A percentile compares a stretch with the other conserved stretches of the same genome.
phyloP scores from a whole-genome alignment of 495 filamentous ascomycete species.

The Trichocladium uniseriatum region DNA sequence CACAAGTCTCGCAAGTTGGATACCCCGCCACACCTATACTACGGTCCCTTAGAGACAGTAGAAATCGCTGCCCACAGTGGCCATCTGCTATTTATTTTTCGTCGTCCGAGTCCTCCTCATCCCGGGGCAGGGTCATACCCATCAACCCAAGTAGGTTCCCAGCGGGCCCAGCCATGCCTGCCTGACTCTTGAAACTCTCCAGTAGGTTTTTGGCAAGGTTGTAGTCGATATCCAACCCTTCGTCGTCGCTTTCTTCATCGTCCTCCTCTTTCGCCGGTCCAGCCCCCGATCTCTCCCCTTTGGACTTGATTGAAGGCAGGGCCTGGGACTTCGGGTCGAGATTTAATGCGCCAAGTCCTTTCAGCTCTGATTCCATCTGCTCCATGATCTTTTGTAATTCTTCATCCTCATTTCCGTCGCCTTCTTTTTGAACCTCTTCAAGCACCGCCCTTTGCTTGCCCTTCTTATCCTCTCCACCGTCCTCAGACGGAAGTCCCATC shows the following conservation, averaged over 20 bases:
- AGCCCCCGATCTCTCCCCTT: slow-evolving; percentile 8
- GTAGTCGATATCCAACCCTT: slow-evolving; percentile 66
- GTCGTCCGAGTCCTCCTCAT: slow-evolving; percentile 49
- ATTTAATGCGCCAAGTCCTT: slow-evolving; percentile 62
- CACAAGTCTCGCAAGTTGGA: no score
- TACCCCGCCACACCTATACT: no score
- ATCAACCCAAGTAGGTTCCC: slow-evolving; percentile 79
- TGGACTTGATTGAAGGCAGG: slow-evolving; percentile 9
- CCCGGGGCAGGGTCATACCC: slow-evolving; percentile 69
- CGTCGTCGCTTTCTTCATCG: slow-evolving; percentile 34
- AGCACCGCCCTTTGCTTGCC: slow-evolving; percentile 9
- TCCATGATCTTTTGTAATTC: slow-evolving; percentile 64
- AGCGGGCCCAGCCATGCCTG: slow-evolving; percentile 70
- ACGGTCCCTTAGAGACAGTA: no score
- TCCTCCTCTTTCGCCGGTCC: slow-evolving; percentile 9
- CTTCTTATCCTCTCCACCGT: slow-evolving; percentile 14
- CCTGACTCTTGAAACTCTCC: slow-evolving; percentile 87
- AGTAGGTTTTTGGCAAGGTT: slow-evolving; percentile 84
- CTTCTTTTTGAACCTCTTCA: slow-evolving; percentile 14
- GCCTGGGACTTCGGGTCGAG: slow-evolving; percentile 38
- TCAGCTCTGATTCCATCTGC: slow-evolving; percentile 75
- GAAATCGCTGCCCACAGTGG: no score
- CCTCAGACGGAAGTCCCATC: slow-evolving; percentile 63
- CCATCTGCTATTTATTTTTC: background rate
- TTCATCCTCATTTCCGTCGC: slow-evolving; percentile 47